Percentiles rank a stretch among this genome's conserved stretches.
phyloP scores from a whole-genome alignment of 306 rosid species.

The Malus sylvestris region DNA sequence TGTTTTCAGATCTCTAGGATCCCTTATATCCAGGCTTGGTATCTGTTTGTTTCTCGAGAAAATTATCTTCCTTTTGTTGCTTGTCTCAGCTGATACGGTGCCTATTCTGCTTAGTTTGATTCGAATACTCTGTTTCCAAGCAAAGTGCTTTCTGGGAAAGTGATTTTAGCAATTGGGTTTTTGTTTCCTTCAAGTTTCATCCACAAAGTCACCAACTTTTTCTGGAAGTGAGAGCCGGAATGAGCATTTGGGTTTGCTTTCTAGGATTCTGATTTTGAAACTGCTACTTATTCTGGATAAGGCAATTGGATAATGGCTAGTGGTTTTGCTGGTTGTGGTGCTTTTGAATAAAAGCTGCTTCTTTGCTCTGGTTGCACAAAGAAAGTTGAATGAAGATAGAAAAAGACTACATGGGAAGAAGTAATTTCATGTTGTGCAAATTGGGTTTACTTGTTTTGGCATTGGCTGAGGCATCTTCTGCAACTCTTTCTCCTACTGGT shows the following conservation, averaged over 20 bases:
- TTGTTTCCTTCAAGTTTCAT: constrained; percentile 12
- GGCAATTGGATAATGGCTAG: constrained; percentile 43
- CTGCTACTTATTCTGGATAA: constrained; percentile 26
- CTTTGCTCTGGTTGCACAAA: constrained; percentile 18
- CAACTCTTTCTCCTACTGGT: constrained; percentile 92
- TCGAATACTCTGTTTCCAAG: constrained; percentile 34
- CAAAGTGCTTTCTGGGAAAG: constrained; percentile 16
- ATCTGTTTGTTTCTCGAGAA: constrained; percentile 33
- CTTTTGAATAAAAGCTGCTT: constrained; percentile 24
- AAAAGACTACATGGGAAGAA: constrained; percentile 35
- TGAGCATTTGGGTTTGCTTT: constrained; percentile 22
- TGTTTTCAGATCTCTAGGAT: constrained; percentile 81
- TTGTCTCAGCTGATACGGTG: constrained; percentile 23
- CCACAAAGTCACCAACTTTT: constrained; percentile 20
- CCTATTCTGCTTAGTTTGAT: constrained; percentile 33
- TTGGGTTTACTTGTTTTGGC: constrained; percentile 48
- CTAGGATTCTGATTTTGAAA: constrained; percentile 41
- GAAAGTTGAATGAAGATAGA: constrained; percentile 20
- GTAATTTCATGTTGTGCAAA: constrained; percentile 33
- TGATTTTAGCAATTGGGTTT: constrained; percentile 43
- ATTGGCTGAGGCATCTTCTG: constrained; percentile 51
- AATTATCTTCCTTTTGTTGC: constrained; percentile 32
- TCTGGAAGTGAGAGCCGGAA: neutral
- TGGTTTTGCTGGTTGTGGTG: constrained; percentile 30
- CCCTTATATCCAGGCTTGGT: constrained; percentile 33